A percentile compares a stretch with the other conserved stretches of the same genome.
phyloP scores from a whole-genome alignment of 2,329 filamentous ascomycete species.

The Aspergillus fischeri region DNA sequence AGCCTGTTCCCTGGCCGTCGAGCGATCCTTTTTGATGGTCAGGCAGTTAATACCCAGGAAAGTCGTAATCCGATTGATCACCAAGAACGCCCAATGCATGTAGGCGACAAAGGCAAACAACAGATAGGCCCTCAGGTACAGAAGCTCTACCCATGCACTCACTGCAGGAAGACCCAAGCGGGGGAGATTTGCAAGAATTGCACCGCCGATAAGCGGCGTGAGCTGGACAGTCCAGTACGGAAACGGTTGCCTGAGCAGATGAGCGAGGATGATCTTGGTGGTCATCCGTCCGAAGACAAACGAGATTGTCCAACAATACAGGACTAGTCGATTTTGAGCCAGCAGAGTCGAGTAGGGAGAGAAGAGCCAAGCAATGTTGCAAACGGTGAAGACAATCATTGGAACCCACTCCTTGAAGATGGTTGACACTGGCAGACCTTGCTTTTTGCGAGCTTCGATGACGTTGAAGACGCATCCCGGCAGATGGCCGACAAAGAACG shows the following conservation, averaged over 20 bases:
- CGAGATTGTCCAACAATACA: conserved; percentile 92
- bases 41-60: conserved; percentile 93
- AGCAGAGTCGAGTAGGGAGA: conserved; percentile 82
- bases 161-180: conserved; percentile 66
- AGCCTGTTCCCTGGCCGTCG: conserved; percentile 29
- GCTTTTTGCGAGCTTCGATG: conserved; percentile 65
- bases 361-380: conserved; percentile 79
- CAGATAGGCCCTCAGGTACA: conserved; percentile 82
- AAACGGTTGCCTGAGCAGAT: conserved; percentile 89
- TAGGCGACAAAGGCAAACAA: conserved; percentile 80
- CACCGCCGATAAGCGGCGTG: conserved; percentile 78
- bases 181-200: conserved; percentile 77
- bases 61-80: conserved; percentile 85
- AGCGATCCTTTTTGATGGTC: conserved; percentile 60
- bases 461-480: conserved; percentile 91
- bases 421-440: conserved; percentile 70
- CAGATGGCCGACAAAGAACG: conserved; percentile 69
- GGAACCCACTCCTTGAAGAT: conserved; percentile 93
- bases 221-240: conserved; percentile 95
- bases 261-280: conserved; percentile 97
- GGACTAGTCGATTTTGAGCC: conserved; percentile 77
- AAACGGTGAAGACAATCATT: conserved; percentile 73
- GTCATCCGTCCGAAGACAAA: conserved; percentile 98
- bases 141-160: conserved; percentile 63
- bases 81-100: conserved; percentile 85